These are phyloP conservation scores for Apiospora aurea DNA, from an alignment of 2,329 filamentous ascomycete species.

Conservation along the genomic window DNA sequence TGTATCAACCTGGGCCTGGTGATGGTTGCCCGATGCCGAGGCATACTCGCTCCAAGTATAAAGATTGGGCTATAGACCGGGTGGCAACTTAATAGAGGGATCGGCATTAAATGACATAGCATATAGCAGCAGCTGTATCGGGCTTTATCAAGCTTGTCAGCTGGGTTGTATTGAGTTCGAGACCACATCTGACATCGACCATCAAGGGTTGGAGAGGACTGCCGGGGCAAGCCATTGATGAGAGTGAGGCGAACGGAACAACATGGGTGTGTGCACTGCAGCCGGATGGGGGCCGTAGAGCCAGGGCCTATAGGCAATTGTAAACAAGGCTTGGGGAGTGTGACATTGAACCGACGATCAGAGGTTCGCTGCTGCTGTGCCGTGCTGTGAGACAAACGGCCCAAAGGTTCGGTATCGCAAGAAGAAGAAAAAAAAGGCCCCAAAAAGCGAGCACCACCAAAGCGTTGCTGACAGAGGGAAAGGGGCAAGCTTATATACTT, in stretches of 20 bases:
- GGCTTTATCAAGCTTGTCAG: not conserved
- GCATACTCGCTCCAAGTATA: too few relatives aligned
- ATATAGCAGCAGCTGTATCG: not conserved
- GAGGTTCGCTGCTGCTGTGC: not conserved
- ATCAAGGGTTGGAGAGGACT: not conserved
- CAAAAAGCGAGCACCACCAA: not conserved
- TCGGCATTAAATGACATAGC: not conserved
- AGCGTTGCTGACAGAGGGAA: not conserved
- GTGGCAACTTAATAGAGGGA: not conserved
- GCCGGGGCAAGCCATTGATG: not conserved
- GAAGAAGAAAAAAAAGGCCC: not conserved
- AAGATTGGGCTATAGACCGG: not conserved
- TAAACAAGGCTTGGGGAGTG: too few relatives aligned
- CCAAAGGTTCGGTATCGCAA: not conserved
- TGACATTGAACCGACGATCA: not conserved
- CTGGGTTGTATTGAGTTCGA: not conserved
- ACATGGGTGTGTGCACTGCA: not conserved
- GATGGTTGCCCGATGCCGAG: not conserved
- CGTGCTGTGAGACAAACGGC: not conserved
- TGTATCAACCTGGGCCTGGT: too few relatives aligned
- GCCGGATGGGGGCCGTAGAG: not conserved
- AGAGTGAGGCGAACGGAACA: not conserved
- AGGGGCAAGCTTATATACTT: not conserved
- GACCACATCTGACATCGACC: not conserved
- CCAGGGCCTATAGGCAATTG: not conserved